phyloP scores from a whole-genome alignment of 2,329 filamentous ascomycete genomes.

The Monilinia laxa region DNA sequence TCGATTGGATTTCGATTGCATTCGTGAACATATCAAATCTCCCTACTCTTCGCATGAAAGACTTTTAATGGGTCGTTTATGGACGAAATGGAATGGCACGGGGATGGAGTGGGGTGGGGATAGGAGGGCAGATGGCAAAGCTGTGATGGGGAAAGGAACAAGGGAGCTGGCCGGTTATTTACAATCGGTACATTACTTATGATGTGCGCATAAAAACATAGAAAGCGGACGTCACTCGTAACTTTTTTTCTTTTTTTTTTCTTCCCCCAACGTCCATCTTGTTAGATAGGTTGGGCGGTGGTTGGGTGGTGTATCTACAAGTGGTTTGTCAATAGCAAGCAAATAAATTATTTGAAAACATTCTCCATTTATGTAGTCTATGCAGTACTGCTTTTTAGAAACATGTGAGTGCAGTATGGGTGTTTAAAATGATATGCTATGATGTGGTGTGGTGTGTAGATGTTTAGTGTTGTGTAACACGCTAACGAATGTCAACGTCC shows the following conservation, averaged over 20 bases:
- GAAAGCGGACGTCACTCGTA: not conserved
- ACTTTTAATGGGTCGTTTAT: not conserved
- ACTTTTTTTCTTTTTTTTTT: not conserved
- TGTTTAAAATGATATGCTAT: not conserved
- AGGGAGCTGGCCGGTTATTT: not conserved
- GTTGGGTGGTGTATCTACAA: not conserved
- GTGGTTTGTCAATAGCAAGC: not conserved
- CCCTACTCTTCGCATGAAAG: not conserved
- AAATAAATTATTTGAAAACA: not conserved
- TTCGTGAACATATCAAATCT: not conserved
- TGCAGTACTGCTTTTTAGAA: not conserved
- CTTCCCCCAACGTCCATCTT: not conserved
- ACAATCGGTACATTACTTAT: not conserved
- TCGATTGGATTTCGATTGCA: not conserved
- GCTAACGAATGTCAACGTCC: not conserved
- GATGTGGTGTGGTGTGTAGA: not conserved
- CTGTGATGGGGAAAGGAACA: not conserved
- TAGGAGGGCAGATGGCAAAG: not conserved
- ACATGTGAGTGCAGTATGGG: no score
- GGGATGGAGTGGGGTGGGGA: no score
- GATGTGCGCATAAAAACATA: constrained; percentile 2
- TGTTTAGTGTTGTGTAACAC: not conserved
- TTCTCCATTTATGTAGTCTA: not conserved
- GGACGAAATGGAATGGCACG: not conserved
- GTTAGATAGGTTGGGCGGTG: not conserved